Percentiles rank a stretch among this genome's conserved stretches.
Evolutionary conservation across 2,329 filamentous ascomycete species (phyloP).

Genomic region (Blastomyces silverae): DNA sequence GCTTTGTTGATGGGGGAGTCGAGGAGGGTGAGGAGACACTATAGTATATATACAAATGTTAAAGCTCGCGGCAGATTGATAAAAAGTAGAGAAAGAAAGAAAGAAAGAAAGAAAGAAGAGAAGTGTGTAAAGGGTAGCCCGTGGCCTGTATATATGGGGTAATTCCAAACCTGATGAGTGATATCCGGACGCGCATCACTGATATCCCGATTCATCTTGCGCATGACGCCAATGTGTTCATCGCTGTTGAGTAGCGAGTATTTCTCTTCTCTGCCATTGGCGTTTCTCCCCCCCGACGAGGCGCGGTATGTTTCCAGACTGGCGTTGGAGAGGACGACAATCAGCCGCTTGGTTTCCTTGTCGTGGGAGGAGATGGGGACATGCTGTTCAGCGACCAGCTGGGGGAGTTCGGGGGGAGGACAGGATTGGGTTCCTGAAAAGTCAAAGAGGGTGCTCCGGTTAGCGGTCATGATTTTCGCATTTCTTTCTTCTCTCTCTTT

Average conservation of each 20-base stretch:
- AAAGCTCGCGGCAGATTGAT: neutral
- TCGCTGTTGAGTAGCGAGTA: slow-evolving; percentile 98
- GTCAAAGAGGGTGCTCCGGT: slow-evolving; percentile 21
- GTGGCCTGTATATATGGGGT: slow-evolving; percentile 16
- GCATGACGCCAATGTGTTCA: slow-evolving; percentile 98
- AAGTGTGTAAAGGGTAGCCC: too few species aligned
- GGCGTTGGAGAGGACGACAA: slow-evolving; percentile 94
- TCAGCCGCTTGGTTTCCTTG: slow-evolving; percentile 83
- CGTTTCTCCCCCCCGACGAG: slow-evolving; percentile 55
- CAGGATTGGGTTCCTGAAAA: slow-evolving; percentile 80
- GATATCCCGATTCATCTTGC: slow-evolving; percentile 98
- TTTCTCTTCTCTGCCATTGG: slow-evolving; percentile 67
- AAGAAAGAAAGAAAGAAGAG: too few species aligned
- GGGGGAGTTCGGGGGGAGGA: slow-evolving; percentile 81
- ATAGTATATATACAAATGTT: slow-evolving; percentile 18
- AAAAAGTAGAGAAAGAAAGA: too few species aligned
- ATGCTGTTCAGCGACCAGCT: slow-evolving; percentile 89
- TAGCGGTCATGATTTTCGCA: slow-evolving; percentile 23
- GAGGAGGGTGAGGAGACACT: slow-evolving; percentile 95
- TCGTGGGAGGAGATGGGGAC: slow-evolving; percentile 74
- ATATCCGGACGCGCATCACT: slow-evolving; percentile 97
- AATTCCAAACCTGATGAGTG: slow-evolving; percentile 77
- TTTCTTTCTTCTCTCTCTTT: neutral
- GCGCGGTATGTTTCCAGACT: slow-evolving; percentile 97
- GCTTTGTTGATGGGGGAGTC: slow-evolving; percentile 99